A percentile compares a stretch with the other conserved stretches of the same genome.
Evolutionary conservation across 2,329 filamentous ascomycete genomes (phyloP).

Genomic region (Stachybotrys chartarum): DNA sequence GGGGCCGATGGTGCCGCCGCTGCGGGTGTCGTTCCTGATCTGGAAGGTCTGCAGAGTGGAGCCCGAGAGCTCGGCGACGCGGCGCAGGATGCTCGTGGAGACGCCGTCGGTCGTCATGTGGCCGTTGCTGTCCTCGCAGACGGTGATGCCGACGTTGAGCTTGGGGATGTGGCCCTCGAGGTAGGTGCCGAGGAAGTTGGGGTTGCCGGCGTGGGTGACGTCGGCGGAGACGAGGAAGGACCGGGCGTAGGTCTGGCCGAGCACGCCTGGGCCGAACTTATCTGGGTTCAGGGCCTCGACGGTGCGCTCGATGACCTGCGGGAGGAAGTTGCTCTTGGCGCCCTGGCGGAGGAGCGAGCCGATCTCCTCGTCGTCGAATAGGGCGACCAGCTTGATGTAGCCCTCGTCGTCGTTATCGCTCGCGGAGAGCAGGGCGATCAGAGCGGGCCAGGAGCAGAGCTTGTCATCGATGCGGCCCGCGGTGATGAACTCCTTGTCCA

Average conservation of each 20-base stretch:
- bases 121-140: conserved; percentile 79
- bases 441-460: conserved; percentile 87
- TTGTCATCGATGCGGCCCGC: conserved; percentile 96
- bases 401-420: conserved; percentile 49
- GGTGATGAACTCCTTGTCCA: conserved; percentile 92
- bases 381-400: conserved; percentile 82
- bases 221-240: conserved; percentile 91
- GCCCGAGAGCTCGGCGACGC: conserved; percentile 67
- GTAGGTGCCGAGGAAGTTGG: conserved; percentile 83
- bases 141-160: conserved; percentile 78
- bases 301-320: conserved; percentile 71
- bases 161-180: conserved; percentile 79
- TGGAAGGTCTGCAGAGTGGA: conserved; percentile 80
- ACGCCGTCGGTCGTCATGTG: conserved; percentile 95
- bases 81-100: conserved; percentile 71
- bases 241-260: conserved; percentile 80
- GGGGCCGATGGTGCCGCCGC: conserved; percentile 91
- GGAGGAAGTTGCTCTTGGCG: conserved; percentile 82
- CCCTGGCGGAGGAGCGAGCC: conserved; percentile 87
- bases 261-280: conserved; percentile 48
- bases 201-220: conserved; percentile 89
- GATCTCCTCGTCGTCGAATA: conserved; percentile 97
- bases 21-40: conserved; percentile 85
- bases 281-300: conserved; percentile 58
- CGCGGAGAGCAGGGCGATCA: conserved; percentile 73